Base-by-base conservation (phyloP, 208 protist genomes). In the Leishmania martiniquensis region DNA sequence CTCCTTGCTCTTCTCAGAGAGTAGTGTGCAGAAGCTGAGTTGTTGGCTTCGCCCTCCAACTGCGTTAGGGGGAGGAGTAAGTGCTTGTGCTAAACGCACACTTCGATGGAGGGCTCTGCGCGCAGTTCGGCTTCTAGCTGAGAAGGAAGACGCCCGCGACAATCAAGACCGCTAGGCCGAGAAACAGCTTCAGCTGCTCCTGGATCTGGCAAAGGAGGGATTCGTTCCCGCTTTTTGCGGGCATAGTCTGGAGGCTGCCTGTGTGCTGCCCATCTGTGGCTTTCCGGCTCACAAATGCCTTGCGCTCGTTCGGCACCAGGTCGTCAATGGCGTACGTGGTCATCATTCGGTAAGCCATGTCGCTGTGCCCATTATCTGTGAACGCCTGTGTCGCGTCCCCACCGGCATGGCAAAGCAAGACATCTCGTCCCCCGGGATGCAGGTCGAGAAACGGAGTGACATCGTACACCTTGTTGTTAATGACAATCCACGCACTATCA, bases 381-480 rank as follows among this genome's bases (percentile, higher is more conserved):
- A 96, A 96, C 37, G 86, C 89, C 69, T 89, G 67, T 13, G 90
- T 89, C 12, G 88, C 91, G 72, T 98, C 94, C 9, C 66, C 82
- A 42, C 94, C 94, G 32, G 85, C 87, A 59, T 88, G 83, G 74
- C 90, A 86, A 0, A 95, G 78, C 9, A 98, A 81, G 47, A 98
- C 85, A 47, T 93, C 91, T 25, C 86, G 85, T 52, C 94, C 93
- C 49, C 94, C 94, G 55, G 94, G 94, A 75, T 98, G 94, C 44
- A 87, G 63, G 49, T 94, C 85, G 47, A 91, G 74, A 82, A 96
- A 98, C 44, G 69, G 47, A 29, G 89, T 95, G 4, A 97, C 76
- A 70, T 96, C 87, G 79, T 96, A 96, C 59, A 97, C 93, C 51
- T 95, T 97, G 83, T 94, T 95, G 77, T 95, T 82, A 75, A 98